Base-by-base conservation (phyloP, 2,329 filamentous ascomycete genomes). In the Pestalotiopsis fici region DNA sequence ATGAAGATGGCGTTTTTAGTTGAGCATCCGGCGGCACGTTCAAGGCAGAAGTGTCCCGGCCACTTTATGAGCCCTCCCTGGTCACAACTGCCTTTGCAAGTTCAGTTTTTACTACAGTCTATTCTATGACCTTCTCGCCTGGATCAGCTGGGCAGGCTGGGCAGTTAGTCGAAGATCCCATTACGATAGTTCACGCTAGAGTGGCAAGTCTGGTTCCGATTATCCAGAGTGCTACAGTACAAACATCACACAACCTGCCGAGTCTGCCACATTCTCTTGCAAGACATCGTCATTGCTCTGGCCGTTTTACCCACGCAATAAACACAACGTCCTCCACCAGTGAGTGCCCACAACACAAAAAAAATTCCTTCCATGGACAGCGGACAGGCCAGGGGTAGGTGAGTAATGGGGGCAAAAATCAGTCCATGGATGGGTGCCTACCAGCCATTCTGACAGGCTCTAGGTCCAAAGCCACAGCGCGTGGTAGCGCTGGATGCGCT, bases 141-240 rank as follows among this genome's bases (percentile, higher is more conserved):
- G 31, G 57, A 31, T 59, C 57, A 59, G 12, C 57, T 59, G 57
- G 35, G 57, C 31, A 18, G 43, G 27, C 57, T 59, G 57, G 28
- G 57, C 31, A 35, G 15, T 21, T 50, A 62, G 59, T n/a, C n/a
- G 59, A 31, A 27, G 59, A 25, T 43, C 18, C 35, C 35, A 62
- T 62, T 43, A 47, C 59, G 59, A 62, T 39, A 47, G 59, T 50
- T 62, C 23, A 12, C 35, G 15, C 59, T 62, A 62, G 35, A 43
- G 59, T 62, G 59, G 59, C 35, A 43, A 62, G n/a, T 62, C 21
- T 12, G 12, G 21, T 47, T 62, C 59, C 31, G 59, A 43, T 43
- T 47, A 47, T 47, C 59, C 59, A 62, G 31, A 35, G 13, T 18
- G n/a, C 43, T 50, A 18, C 43, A 50, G n/a, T 21, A 50, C 43